phyloP scores from a whole-genome alignment of 352 stramenopile genomes.

The Phytophthora capsici region DNA sequence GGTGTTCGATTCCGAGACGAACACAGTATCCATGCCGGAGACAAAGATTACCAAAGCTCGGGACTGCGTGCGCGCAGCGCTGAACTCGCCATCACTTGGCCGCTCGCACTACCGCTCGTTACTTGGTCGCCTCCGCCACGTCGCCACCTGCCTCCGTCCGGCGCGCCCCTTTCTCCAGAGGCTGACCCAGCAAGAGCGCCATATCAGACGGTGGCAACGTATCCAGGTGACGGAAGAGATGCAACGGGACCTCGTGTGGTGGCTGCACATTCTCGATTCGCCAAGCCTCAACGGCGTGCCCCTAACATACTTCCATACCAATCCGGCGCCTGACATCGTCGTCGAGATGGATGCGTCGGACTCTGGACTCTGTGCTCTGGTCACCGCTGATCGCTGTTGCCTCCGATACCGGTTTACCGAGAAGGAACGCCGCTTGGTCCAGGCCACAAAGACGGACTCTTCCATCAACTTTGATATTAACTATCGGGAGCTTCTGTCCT shows the following conservation, averaged over 20 bases:
- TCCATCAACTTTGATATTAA: conserved; percentile 28
- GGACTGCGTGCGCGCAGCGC: no score
- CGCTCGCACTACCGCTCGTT: neutral
- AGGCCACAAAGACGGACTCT: neutral
- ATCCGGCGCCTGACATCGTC: conserved; percentile 1
- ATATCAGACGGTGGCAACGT: neutral
- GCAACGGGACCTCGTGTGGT: conserved; percentile 24
- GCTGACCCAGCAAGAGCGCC: conserved; percentile 1
- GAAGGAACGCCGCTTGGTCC: no score
- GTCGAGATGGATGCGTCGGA: conserved; percentile 29
- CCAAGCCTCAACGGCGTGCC: conserved; percentile 26
- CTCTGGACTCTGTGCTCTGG: conserved; percentile 3
- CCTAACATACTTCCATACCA: conserved; percentile 11
- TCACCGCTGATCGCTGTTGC: no score
- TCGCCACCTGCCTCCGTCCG: neutral
- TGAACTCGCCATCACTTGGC: neutral
- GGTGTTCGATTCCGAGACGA: conserved; percentile 7
- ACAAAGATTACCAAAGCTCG: conserved; percentile 7
- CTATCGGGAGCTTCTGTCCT: conserved; percentile 29
- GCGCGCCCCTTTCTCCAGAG: conserved; percentile 5
- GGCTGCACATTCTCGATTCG: conserved; percentile 11
- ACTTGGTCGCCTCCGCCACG: neutral
- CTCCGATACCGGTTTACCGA: no score
- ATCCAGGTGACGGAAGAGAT: conserved; percentile 1
- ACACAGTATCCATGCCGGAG: conserved; percentile 11